Evolutionary conservation across 179 eudicot genomes (phyloP), one percentile per base, ranked within the genome.

Genomic region (Amaranthus tricolor): DNA sequence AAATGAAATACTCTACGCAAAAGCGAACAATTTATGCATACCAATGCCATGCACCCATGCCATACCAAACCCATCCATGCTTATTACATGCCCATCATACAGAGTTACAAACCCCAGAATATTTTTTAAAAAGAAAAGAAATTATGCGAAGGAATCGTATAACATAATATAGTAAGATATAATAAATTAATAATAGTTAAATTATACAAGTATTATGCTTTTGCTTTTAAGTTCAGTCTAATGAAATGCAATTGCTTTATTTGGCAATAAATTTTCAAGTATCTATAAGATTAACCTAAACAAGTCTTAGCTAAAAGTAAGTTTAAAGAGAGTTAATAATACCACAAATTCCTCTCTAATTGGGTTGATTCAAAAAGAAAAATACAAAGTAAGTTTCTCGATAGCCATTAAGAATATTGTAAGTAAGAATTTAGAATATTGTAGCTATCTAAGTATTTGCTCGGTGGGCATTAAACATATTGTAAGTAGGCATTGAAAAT

Each of bases 81-180:
- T 12, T 52, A 21, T 68, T 13, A 69, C 61, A 69, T 69, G 72
- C 48, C 43, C 48, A 68, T 68, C 72, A 20, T 58, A 19, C 40
- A 31, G 40, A 6, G 19, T 45, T 67, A 67, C 10, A 50, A 11
- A 51, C 56, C 72, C 24, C 59, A 24, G 1, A 68, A 52, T 13
- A 45, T 59, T 59, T 5, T 17, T 20, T 10, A 6, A 19, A 19
- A 59, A 7, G 62, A 59, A 59, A 59, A 59, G 13, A 59, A 5
- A 24, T 24, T 24, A 24, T 24, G 31, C 31, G 2, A 24, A 24
- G 31, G 31, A 24, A 24, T 24, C 31, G 31, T 24, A 24, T 1
- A 24, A 24, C 31, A 24, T 24, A 24, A 24, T 24, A 24, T 24
- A 24, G 31, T 24, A 24, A 24, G 31, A 24, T 1, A 2, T 24